Percentiles rank a stretch among this genome's conserved stretches.
Evolutionary conservation across 2,329 filamentous ascomycete species (phyloP).

Genomic region (Exutisphaerella laricina): DNA sequence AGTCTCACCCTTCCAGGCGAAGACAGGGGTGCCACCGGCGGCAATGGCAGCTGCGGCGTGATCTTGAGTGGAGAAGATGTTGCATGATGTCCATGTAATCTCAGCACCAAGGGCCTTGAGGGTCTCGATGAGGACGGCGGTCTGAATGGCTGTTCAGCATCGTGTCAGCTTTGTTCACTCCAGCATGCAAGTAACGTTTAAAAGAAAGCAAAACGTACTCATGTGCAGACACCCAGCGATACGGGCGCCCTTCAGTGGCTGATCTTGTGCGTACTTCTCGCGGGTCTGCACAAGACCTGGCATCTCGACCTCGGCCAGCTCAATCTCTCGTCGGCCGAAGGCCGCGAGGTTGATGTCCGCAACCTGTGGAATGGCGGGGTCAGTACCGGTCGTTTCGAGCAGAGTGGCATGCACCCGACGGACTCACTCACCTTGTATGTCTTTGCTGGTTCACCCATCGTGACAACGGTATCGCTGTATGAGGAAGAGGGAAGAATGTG

Average conservation of each 20-base stretch:
- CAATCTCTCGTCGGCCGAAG: constrained; percentile 98
- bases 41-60: constrained; percentile 97
- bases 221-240: constrained; percentile 99
- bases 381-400: constrained; percentile 8
- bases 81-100: constrained; percentile 98
- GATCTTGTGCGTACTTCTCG: constrained; percentile 82
- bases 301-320: constrained; percentile 89
- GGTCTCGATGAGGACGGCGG: constrained; percentile 98
- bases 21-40: constrained; percentile 83
- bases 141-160: constrained; percentile 89
- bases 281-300: constrained; percentile 96
- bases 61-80: constrained; percentile 99
- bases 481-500: no score
- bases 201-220: constrained; percentile 51
- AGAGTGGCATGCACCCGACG: no score
- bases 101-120: constrained; percentile 90
- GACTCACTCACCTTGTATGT: constrained; percentile 69
- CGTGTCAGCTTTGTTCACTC: no score
- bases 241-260: constrained; percentile 88
- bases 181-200: no score
- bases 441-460: constrained; percentile 70
- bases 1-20: constrained; percentile 88
- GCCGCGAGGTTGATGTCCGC: constrained; percentile 94
- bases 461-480: no score
- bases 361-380: constrained; percentile 46